A percentile compares a stretch with the other conserved stretches of the same genome.
Conservation (phyloP, 495 filamentous ascomycete genomes). For the Elaphomyces granulatus region DNA sequence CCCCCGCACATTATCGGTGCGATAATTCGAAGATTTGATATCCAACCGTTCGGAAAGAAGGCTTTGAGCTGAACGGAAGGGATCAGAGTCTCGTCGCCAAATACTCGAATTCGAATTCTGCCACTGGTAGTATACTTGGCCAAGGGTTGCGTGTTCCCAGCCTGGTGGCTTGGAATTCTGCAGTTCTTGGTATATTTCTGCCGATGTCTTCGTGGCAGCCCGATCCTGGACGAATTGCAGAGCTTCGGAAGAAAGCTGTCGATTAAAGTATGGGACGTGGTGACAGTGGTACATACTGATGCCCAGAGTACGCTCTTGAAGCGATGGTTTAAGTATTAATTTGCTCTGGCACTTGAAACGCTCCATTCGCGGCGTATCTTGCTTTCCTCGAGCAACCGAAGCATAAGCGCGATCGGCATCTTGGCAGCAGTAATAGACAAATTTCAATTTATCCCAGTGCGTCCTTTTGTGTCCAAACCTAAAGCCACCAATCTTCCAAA, state of each 20-base stretch:
- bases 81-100: constrained; percentile 1
- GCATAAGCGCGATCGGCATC: no score
- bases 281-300: constrained; percentile 1
- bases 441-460: no score
- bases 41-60: not conserved
- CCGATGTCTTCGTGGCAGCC: constrained; percentile 1
- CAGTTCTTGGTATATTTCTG: constrained; percentile 3
- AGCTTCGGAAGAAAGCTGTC: constrained; percentile 2
- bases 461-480: no score
- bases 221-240: constrained; percentile 1
- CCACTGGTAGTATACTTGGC: constrained; percentile 2
- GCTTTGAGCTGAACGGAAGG: not conserved
- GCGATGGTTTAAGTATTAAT: constrained; percentile 1
- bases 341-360: no score
- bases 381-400: no score
- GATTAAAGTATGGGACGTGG: constrained; percentile 2
- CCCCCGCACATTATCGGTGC: constrained; percentile 1
- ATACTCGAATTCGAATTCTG: constrained; percentile 3
- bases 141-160: not conserved
- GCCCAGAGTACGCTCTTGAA: constrained; percentile 2
- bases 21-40: not conserved
- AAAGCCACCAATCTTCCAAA: no score
- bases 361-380: no score
- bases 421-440: no score
- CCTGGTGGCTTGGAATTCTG: constrained; percentile 1